Evolutionary conservation across 805 yeast species (phyloP).

Genomic region (Nakazawaea holstii): DNA sequence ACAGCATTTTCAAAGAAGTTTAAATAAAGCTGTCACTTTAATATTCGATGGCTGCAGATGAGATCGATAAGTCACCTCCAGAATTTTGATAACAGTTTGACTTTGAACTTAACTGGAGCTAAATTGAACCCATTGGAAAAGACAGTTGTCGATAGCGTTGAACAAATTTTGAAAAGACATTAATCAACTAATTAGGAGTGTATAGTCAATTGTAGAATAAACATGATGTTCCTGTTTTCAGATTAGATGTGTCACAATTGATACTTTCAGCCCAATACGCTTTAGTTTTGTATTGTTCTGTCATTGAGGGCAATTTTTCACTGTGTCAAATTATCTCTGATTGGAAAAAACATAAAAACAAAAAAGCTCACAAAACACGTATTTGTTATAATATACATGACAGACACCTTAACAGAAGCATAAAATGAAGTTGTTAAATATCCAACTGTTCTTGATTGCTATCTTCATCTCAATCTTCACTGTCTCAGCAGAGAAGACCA

Average conservation of each 20-base stretch:
- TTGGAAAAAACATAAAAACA: too few species aligned
- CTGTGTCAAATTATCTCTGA: too few species aligned
- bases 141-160: slow-evolving; percentile 9
- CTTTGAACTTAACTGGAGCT: slow-evolving; percentile 1
- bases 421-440: not conserved
- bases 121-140: slow-evolving; percentile 6
- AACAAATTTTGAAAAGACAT: slow-evolving; percentile 3
- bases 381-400: too few species aligned
- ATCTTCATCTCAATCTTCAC: not conserved
- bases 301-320: too few species aligned
- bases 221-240: too few species aligned
- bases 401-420: too few species aligned
- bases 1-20: slow-evolving; percentile 27
- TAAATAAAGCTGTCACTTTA: slow-evolving; percentile 32
- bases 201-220: too few species aligned
- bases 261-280: too few species aligned
- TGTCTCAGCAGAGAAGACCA: not conserved
- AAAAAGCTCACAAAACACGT: too few species aligned
- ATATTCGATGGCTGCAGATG: slow-evolving; percentile 23
- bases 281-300: too few species aligned
- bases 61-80: not conserved
- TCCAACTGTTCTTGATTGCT: not conserved
- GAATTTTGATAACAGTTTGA: slow-evolving; percentile 1
- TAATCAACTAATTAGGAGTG: too few species aligned
- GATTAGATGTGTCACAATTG: too few species aligned